Evolutionary conservation across 2,329 filamentous ascomycete species (phyloP), one percentile per base, ranked within the genome.

Genomic region (Aspergillus caelatus): DNA sequence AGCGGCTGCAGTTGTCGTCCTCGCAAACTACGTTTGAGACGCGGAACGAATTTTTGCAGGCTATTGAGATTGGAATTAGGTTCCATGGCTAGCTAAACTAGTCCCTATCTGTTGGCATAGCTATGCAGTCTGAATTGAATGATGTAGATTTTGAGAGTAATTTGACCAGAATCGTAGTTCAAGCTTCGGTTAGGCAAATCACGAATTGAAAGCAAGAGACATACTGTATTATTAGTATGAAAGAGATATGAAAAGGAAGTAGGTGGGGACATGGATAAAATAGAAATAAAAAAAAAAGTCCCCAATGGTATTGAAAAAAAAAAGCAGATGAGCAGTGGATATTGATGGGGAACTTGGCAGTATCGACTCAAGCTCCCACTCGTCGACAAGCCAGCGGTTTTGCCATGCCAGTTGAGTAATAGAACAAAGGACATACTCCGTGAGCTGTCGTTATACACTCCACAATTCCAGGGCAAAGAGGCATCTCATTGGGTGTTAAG

Each of bases 351-450:
- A 45, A 28, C 57, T 57, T 63, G 61, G 54, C 58, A 53, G 57
- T 30, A 54, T 58, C 50, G 23, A 63, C 53, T 62, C 52, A 62
- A 62, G 63, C 61, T 60, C 39, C 39, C 48, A 50, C 41, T 46
- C 58, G 62, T n/a, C 53, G 45, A 61, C 36, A 48, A 36, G 48
- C 61, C 48, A 32, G 59, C 50, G 62, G 58, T 59, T 60, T 64
- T 62, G 58, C 60, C 62, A 64, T 64, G 65, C 62, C 41, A 58
- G 32, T 41, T 59, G 57, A 62, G 41, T 61, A 68, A 60, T 65
- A 61, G 55, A 60, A 61, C 57, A 28, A 39, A 59, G 57, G 66
- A 56, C 43, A 53, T 48, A 26, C 26, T 26, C 26, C 4, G 26
- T 26, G 59, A 63, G 43, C 55, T 67, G 61, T 59, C 59, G 59